Conservation (phyloP, 169 alveolate genomes). For the Eimeria tenella region DNA sequence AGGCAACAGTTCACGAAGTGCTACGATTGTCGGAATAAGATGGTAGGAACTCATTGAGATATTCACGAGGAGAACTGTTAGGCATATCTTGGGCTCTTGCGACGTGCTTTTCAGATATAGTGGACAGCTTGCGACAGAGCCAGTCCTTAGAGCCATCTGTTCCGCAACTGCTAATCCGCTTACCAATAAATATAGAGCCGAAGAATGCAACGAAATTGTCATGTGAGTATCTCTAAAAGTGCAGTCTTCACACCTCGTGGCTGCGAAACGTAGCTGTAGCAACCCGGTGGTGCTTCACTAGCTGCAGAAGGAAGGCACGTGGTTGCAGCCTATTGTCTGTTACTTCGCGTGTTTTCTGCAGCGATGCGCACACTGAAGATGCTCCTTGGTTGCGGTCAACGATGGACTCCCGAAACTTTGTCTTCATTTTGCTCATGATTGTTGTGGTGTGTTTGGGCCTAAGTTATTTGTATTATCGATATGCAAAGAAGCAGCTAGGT, state of each 20-base stretch:
- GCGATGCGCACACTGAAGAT: slow-evolving; percentile 70
- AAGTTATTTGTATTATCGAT: slow-evolving; percentile 46
- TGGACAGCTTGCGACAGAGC: slow-evolving; percentile 70
- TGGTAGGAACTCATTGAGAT: too few relatives aligned
- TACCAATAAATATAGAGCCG: slow-evolving; percentile 54
- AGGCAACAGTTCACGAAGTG: too few relatives aligned
- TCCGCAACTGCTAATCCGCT: slow-evolving; percentile 63
- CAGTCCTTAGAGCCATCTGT: slow-evolving; percentile 71
- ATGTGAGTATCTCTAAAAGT: slow-evolving; percentile 14
- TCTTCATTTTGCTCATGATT: slow-evolving; percentile 50
- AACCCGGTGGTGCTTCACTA: background rate
- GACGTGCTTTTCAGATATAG: slow-evolving; percentile 32
- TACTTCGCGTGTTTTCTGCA: slow-evolving; percentile 13
- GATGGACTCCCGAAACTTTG: slow-evolving; percentile 58
- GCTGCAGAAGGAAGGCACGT: background rate
- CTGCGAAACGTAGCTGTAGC: slow-evolving; percentile 10
- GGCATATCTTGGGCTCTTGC: too few relatives aligned
- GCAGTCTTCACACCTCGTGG: background rate
- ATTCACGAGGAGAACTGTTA: too few relatives aligned
- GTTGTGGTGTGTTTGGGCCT: slow-evolving; percentile 47
- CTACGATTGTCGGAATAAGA: too few relatives aligned
- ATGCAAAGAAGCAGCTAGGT: slow-evolving; percentile 62
- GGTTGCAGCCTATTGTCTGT: background rate
- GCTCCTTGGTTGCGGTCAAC: slow-evolving; percentile 70
- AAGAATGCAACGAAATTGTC: slow-evolving; percentile 67